Conservation (phyloP, 2,329 filamentous ascomycete species). For the Verticillium tricorpus region DNA sequence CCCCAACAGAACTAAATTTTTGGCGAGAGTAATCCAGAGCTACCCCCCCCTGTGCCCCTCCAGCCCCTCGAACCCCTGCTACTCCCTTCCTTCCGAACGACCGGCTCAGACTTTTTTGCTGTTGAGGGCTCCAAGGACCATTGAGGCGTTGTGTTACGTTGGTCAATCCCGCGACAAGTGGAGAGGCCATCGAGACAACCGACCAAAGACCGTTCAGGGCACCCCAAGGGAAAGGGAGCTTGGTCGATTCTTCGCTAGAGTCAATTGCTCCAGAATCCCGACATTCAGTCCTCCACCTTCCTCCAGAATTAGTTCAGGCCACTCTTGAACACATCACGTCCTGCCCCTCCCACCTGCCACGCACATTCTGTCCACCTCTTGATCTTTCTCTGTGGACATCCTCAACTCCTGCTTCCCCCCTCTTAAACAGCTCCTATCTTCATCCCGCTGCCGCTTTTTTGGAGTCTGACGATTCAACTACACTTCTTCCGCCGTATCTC, state of each 20-base stretch:
- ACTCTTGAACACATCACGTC: background rate
- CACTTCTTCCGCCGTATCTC: background rate
- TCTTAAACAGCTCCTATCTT: background rate
- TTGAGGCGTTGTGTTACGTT: background rate
- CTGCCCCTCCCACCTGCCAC: background rate
- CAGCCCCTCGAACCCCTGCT: background rate
- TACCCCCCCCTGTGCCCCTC: background rate
- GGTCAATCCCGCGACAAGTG: background rate
- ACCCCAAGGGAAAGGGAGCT: background rate
- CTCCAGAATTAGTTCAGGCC: background rate
- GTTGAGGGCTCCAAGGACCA: slow-evolving; percentile 1
- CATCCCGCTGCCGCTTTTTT: background rate
- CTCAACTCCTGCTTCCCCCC: background rate
- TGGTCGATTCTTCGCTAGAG: background rate
- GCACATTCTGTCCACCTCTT: background rate
- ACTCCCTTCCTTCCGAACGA: background rate
- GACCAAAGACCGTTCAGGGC: background rate
- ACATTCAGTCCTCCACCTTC: background rate
- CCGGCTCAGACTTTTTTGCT: slow-evolving; percentile 4
- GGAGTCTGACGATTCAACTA: background rate
- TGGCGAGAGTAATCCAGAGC: slow-evolving; percentile 13
- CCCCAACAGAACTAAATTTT: slow-evolving; percentile 29
- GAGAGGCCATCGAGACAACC: background rate
- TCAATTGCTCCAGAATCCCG: background rate
- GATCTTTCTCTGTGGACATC: background rate